phyloP scores from a whole-genome alignment of 2,329 filamentous ascomycete genomes.

The Monosporascus ibericus region DNA sequence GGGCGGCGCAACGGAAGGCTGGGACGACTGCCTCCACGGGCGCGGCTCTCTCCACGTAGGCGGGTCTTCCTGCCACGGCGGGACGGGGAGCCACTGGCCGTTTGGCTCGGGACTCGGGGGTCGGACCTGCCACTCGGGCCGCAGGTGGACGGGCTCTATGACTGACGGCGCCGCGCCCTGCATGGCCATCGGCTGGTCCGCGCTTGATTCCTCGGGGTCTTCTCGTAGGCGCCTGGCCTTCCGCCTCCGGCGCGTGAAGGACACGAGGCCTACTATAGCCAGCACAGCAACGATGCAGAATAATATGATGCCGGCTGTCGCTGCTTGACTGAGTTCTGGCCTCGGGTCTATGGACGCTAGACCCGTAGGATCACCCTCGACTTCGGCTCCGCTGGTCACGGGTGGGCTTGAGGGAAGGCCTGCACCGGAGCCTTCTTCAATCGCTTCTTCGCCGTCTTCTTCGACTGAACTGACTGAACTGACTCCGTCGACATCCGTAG shows the following conservation, averaged over 20 bases:
- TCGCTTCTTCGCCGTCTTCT: not conserved
- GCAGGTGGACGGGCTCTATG: constrained; percentile 7
- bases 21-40: constrained; percentile 14
- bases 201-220: constrained; percentile 11
- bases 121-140: not conserved
- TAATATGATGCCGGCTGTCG: constrained; percentile 15
- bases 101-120: constrained; percentile 3
- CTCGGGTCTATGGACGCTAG: constrained; percentile 8
- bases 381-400: constrained; percentile 1
- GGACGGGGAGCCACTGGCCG: constrained; percentile 15
- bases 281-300: constrained; percentile 14
- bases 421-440: not conserved
- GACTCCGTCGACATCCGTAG: not conserved
- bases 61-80: constrained; percentile 16
- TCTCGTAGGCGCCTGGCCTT: constrained; percentile 5
- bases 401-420: not conserved
- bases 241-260: constrained; percentile 10
- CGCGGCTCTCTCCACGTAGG: constrained; percentile 15
- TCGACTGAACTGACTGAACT: no score
- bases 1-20: constrained; percentile 6
- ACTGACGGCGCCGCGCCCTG: constrained; percentile 5
- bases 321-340: constrained; percentile 9
- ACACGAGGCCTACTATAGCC: constrained; percentile 6
- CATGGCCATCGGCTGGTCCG: constrained; percentile 7
- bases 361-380: constrained; percentile 3